These are phyloP conservation scores for Erysimum cheiri DNA, from an alignment of 441 rosid species.

Conservation along the genomic window DNA sequence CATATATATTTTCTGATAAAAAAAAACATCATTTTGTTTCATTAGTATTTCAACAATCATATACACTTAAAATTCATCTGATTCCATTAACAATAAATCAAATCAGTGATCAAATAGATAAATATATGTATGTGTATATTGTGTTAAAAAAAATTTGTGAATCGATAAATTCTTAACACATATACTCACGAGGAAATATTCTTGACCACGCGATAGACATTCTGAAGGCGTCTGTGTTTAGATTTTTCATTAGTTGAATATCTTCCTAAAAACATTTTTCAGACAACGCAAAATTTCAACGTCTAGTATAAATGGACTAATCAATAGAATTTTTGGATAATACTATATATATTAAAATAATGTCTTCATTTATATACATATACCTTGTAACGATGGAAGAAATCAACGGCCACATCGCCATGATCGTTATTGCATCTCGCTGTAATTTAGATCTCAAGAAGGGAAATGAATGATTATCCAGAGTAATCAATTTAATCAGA, in stretches of 20 bases:
- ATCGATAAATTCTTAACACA: not conserved
- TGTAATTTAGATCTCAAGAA: not conserved
- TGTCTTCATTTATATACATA: not conserved
- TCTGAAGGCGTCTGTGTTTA: constrained; percentile 46
- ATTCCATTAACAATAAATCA: not conserved
- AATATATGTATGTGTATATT: not conserved
- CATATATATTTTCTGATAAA: no score
- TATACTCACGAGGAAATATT: constrained; percentile 42
- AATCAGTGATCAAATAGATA: not conserved
- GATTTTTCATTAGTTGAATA: constrained; percentile 42
- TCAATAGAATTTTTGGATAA: not conserved
- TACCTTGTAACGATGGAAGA: constrained; percentile 49
- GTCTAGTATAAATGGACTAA: not conserved
- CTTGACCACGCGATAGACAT: constrained; percentile 46
- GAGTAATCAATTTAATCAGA: not conserved
- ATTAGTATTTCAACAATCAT: not conserved
- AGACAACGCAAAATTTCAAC: constrained; percentile 26
- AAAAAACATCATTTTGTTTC: not conserved
- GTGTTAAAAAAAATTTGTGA: no score
- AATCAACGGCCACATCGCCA: constrained; percentile 46
- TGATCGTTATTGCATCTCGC: constrained; percentile 29
- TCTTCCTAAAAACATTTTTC: constrained; percentile 40
- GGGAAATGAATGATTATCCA: not conserved
- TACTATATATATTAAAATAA: not conserved
- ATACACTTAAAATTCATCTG: not conserved